Base-by-base conservation (phyloP, 306 rosid species). In the Rosa persica region DNA sequence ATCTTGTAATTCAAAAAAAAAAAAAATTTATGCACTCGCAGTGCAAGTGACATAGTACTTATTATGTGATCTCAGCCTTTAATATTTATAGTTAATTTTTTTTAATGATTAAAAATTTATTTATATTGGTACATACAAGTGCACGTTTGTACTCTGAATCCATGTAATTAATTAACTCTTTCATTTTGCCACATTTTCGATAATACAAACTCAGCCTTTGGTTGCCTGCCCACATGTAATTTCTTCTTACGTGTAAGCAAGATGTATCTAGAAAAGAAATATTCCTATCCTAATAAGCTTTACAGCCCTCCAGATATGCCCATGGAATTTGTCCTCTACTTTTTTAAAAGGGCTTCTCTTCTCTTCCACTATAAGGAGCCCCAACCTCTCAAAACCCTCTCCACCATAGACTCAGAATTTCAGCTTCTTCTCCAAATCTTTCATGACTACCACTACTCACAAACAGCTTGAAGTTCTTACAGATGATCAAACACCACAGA, bases 401-500 rank as follows among this genome's bases (percentile, higher is more conserved):
- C 75, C 88, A 73, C 80, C 83, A 79, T 23, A 74, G 70, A 49
- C 85, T 73, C 78, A 78, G 48, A 88, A 72, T 51, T 52, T 51
- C 20, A 61, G 38, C 74, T 81, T 48, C 49, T 42, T 27, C 12
- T 16, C 39, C 76, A 36, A 20, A 38, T 67, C 52, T 64, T 40
- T 64, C 75, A 55, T 57, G 69, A 73, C 54, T 69, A 87, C 81
- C 86, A 72, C 84, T 30, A 82, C 70, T 89, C 79, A 84, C 34
- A 92, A 80, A 80, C 92, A 79, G 81, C 80, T 95, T 38, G 97
- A 92, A 78, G 89, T 95, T 74, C 78, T 75, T 49, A 78, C 81
- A 83, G 97, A 91, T 22, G 97, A 92, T 78, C 88, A 81, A 66
- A 83, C 87, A 64, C 87, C 88, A 62, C 86, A 87, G 80, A 95